Evolutionary conservation across 495 filamentous ascomycete genomes (phyloP).

Genomic region (Penicillium paxilli): DNA sequence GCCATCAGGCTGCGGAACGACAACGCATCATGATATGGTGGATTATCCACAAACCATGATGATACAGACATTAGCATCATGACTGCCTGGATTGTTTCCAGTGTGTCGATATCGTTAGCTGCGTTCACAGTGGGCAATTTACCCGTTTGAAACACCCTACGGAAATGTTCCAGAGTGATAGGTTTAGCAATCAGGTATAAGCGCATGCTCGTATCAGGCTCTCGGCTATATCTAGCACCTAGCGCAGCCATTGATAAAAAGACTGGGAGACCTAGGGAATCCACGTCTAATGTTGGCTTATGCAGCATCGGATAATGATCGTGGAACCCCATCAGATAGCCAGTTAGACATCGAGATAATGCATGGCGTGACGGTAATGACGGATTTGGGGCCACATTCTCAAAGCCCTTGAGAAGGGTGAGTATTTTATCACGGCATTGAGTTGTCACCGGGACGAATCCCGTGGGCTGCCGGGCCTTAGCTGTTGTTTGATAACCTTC

Average conservation of each 20-base stretch:
- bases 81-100: slow-evolving; percentile 35
- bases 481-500: slow-evolving; percentile 32
- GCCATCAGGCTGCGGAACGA: slow-evolving; percentile 38
- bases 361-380: slow-evolving; percentile 57
- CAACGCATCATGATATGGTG: slow-evolving; percentile 34
- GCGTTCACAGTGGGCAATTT: slow-evolving; percentile 15
- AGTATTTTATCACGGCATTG: slow-evolving; percentile 37
- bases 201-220: slow-evolving; percentile 40
- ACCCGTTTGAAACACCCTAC: slow-evolving; percentile 30
- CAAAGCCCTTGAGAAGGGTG: slow-evolving; percentile 22
- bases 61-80: slow-evolving; percentile 36
- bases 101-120: slow-evolving; percentile 24
- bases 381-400: slow-evolving; percentile 38
- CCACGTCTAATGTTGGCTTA: slow-evolving; percentile 58
- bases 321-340: slow-evolving; percentile 67
- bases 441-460: slow-evolving; percentile 35
- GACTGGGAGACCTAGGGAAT: slow-evolving; percentile 56
- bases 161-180: slow-evolving; percentile 40
- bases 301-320: slow-evolving; percentile 70
- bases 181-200: slow-evolving; percentile 51
- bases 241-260: slow-evolving; percentile 64
- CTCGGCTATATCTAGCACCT: slow-evolving; percentile 62
- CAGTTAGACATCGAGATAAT: slow-evolving; percentile 63
- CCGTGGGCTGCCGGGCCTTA: slow-evolving; percentile 30
- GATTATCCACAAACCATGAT: slow-evolving; percentile 38